Percentiles rank a stretch among this genome's conserved stretches.
Evolutionary conservation across 345 rosid genomes (phyloP).

Genomic region (Lepidium africanum): DNA sequence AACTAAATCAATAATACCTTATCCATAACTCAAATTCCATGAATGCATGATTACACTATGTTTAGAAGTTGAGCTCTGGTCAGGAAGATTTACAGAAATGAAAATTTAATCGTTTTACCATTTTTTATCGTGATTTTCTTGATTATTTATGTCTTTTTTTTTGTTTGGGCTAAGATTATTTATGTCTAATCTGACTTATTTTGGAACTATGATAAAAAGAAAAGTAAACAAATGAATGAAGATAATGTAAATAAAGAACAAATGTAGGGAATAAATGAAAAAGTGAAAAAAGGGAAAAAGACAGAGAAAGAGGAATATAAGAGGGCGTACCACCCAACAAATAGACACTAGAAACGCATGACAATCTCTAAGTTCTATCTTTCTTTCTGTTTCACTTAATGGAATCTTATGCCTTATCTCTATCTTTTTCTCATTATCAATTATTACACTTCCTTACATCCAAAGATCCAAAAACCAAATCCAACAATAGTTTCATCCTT

Average conservation of each 20-base stretch:
- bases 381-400: slow-evolving; percentile 27
- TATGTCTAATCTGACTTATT: not conserved
- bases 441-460: slow-evolving; percentile 3
- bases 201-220: not conserved
- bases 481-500: too few species aligned
- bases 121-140: too few species aligned
- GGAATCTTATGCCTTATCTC: slow-evolving; percentile 33
- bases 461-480: not conserved
- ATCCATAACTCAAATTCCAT: too few species aligned
- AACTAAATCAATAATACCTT: too few species aligned
- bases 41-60: too few species aligned
- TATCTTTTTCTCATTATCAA: not conserved
- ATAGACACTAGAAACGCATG: slow-evolving; percentile 28
- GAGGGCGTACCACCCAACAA: slow-evolving; percentile 20
- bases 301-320: slow-evolving; percentile 18
- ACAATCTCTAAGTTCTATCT: slow-evolving; percentile 15
- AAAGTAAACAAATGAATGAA: not conserved
- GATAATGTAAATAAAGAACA: too few species aligned
- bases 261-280: not conserved
- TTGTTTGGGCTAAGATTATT: too few species aligned
- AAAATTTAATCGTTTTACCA: too few species aligned
- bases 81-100: too few species aligned
- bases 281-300: slow-evolving; percentile 8
- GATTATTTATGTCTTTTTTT: not conserved
- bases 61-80: too few species aligned